These are phyloP conservation scores for Orychophragmus violaceus DNA, from an alignment of 345 rosid species.

Conservation along the genomic window DNA sequence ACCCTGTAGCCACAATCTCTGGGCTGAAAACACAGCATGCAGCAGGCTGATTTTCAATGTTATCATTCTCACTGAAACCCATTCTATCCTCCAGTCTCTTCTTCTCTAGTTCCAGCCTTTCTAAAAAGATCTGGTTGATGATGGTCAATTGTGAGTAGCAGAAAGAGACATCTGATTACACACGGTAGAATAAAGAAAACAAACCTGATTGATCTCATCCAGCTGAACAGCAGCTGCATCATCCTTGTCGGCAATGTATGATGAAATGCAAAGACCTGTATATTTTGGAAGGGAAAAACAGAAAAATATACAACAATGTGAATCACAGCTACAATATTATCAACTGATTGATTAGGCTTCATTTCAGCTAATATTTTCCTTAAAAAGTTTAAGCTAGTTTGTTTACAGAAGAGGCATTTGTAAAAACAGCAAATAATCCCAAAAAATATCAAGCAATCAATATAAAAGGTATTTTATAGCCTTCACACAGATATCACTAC, in stretches of 20 bases:
- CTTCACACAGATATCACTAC: not conserved
- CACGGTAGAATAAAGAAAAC: slow-evolving; percentile 5
- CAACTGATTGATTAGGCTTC: not conserved
- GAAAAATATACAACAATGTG: not conserved
- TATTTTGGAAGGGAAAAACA: not conserved
- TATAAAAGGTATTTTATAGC: not conserved
- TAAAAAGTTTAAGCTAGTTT: not conserved
- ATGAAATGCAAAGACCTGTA: slow-evolving; percentile 75
- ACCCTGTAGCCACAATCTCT: slow-evolving; percentile 42
- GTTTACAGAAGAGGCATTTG: not conserved
- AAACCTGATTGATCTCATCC: slow-evolving; percentile 69
- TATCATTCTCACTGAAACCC: slow-evolving; percentile 23
- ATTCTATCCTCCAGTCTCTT: slow-evolving; percentile 35
- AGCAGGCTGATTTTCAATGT: slow-evolving; percentile 27
- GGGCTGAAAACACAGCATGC: slow-evolving; percentile 51
- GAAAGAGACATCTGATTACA: not conserved
- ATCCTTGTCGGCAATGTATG: slow-evolving; percentile 43
- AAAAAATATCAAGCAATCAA: slow-evolving; percentile 5
- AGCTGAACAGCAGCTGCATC: slow-evolving; percentile 39
- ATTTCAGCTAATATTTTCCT: not conserved
- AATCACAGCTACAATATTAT: not conserved
- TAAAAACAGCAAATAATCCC: not conserved
- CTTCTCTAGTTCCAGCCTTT: slow-evolving; percentile 60
- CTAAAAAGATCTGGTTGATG: slow-evolving; percentile 50
- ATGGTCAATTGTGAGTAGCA: slow-evolving; percentile 19